Conservation (phyloP, 2,329 filamentous ascomycete species). For the Monosporascus ibericus region DNA sequence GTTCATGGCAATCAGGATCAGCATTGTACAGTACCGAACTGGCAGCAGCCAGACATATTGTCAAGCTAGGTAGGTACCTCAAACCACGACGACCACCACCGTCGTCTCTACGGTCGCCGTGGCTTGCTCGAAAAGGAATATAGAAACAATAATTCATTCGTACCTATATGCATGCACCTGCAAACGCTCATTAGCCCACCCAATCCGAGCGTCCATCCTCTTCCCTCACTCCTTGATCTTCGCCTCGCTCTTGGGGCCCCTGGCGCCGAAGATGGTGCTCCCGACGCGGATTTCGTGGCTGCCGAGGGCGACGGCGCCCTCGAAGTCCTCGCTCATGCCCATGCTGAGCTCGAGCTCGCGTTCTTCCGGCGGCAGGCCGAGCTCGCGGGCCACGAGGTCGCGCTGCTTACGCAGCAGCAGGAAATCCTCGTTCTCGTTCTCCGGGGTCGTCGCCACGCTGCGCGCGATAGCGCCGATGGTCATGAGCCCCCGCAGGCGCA, state of each 20-base stretch:
- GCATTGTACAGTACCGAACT: too few relatives aligned
- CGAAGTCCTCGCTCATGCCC: conserved; percentile 98
- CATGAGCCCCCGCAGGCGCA: conserved; percentile 81
- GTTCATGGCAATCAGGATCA: too few relatives aligned
- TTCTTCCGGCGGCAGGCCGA: conserved; percentile 33
- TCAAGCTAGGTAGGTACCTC: too few relatives aligned
- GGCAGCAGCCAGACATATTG: too few relatives aligned
- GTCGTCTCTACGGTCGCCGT: too few relatives aligned
- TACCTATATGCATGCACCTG: neutral
- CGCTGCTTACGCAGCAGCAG: conserved; percentile 59
- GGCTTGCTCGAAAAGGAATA: too few relatives aligned
- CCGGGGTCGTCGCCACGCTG: conserved; percentile 64
- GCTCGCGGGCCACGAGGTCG: conserved; percentile 59
- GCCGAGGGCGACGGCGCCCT: conserved; percentile 75
- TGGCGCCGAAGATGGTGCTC: conserved; percentile 85
- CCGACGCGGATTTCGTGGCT: conserved; percentile 88
- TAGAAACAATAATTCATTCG: neutral
- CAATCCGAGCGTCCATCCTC: neutral
- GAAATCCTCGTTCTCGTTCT: conserved; percentile 92
- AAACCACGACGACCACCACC: too few relatives aligned
- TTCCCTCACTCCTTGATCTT: conserved; percentile 43
- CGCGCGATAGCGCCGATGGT: conserved; percentile 93
- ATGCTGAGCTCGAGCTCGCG: conserved; percentile 80
- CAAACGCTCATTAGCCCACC: neutral
- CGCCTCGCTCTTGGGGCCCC: conserved; percentile 74